Evolutionary conservation across 306 rosid species (phyloP).

Genomic region (Ormosia emarginata): DNA sequence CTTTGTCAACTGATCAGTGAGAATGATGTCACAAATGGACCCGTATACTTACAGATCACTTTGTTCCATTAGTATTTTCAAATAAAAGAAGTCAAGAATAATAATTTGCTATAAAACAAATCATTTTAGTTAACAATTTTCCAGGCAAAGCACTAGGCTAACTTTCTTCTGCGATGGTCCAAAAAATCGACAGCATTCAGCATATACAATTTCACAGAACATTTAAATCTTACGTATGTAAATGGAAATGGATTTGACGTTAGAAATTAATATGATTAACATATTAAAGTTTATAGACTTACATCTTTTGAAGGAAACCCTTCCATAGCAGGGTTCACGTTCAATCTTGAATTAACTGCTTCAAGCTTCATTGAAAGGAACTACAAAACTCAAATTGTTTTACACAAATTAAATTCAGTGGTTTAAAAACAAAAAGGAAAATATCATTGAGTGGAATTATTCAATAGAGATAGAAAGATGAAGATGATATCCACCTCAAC

Average conservation of each 20-base stretch:
- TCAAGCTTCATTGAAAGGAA: slow-evolving; percentile 93
- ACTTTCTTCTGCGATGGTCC: background rate
- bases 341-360: slow-evolving; percentile 66
- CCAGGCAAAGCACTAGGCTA: background rate
- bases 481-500: slow-evolving; percentile 64
- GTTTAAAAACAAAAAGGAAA: background rate
- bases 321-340: slow-evolving; percentile 44
- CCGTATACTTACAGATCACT: background rate
- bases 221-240: background rate
- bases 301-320: slow-evolving; percentile 72
- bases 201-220: background rate
- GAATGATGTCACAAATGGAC: background rate
- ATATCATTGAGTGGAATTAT: background rate
- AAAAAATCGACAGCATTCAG: background rate
- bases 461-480: slow-evolving; percentile 3
- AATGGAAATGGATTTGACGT: background rate
- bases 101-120: background rate
- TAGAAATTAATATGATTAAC: background rate
- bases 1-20: background rate
- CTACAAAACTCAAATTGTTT: slow-evolving; percentile 35
- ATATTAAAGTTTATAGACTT: slow-evolving; percentile 26
- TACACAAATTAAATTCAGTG: slow-evolving; percentile 19
- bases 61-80: background rate
- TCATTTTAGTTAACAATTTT: background rate
- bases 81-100: background rate